Conservation (phyloP, 164 flowering plant species). For the Pachysandra terminalis region DNA sequence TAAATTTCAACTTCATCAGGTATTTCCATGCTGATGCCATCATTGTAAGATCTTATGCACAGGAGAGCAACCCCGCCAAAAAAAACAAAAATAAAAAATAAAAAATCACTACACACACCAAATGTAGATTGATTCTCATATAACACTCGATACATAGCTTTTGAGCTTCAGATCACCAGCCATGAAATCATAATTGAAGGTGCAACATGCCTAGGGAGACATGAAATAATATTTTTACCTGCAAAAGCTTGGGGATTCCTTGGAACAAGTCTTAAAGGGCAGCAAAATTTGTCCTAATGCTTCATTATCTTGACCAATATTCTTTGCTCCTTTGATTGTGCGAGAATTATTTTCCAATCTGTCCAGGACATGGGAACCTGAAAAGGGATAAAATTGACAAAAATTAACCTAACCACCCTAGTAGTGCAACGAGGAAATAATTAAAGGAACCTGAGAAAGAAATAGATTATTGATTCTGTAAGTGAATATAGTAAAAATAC, state of each 20-base stretch:
- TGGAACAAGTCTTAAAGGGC: slow-evolving; percentile 60
- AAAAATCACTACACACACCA: too few relatives aligned
- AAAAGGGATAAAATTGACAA: slow-evolving; percentile 9
- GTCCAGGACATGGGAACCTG: slow-evolving; percentile 71
- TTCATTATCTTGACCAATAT: slow-evolving; percentile 75
- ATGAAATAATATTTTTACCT: slow-evolving; percentile 37
- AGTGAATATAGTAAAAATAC: too few relatives aligned
- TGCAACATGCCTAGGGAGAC: background rate
- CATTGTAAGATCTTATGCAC: too few relatives aligned
- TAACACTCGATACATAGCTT: background rate
- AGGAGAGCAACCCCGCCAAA: too few relatives aligned
- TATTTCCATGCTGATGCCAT: too few relatives aligned
- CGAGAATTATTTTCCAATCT: slow-evolving; percentile 76
- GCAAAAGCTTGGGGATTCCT: slow-evolving; percentile 35
- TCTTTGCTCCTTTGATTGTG: slow-evolving; percentile 78
- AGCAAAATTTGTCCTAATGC: slow-evolving; percentile 50
- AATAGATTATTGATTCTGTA: too few relatives aligned
- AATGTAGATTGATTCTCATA: background rate
- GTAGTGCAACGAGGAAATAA: background rate
- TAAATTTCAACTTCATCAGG: too few relatives aligned
- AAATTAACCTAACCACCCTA: background rate
- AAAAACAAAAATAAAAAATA: too few relatives aligned
- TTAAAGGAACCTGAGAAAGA: background rate
- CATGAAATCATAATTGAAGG: background rate
- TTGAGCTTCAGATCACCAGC: background rate